phyloP scores from a whole-genome alignment of 139 green algal genomes.

The Eudorina sp. region DNA sequence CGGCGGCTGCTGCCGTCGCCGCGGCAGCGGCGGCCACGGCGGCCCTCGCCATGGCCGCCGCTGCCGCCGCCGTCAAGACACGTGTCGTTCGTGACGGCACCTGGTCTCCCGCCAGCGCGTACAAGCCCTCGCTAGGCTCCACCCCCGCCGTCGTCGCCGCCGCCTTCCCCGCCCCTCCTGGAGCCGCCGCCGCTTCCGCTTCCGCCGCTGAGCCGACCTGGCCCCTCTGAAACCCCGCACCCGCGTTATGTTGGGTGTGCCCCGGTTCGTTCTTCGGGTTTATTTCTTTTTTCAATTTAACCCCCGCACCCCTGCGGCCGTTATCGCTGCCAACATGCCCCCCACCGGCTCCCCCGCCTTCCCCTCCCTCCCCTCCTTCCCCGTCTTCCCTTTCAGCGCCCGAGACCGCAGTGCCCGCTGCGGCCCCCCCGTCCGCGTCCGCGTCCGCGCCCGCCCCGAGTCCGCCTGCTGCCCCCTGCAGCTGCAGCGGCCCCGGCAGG shows the following conservation, averaged over 20 bases:
- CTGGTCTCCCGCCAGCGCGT: conserved; percentile 1
- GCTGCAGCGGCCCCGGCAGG: conserved; percentile 23
- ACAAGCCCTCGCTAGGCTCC: background rate
- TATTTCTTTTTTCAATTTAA: too few species aligned
- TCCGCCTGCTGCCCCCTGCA: too few species aligned
- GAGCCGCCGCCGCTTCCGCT: background rate
- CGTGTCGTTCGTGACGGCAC: background rate
- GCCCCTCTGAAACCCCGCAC: too few species aligned
- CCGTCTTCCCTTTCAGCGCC: too few species aligned
- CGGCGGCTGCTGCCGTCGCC: background rate
- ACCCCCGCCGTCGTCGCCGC: background rate
- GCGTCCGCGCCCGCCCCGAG: too few species aligned
- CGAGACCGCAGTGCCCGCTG: background rate
- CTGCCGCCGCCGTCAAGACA: background rate
- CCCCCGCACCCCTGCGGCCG: too few species aligned
- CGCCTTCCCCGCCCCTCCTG: background rate
- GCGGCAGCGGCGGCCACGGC: background rate
- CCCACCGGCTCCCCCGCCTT: too few species aligned
- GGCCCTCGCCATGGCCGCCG: background rate
- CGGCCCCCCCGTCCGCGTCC: too few species aligned
- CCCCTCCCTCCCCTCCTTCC: background rate
- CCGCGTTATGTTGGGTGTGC: too few species aligned
- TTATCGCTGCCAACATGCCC: too few species aligned
- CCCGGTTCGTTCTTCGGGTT: too few species aligned
- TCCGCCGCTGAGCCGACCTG: too few species aligned